phyloP scores from a whole-genome alignment of 1,139 yeast species.

The Meyerozyma sp. region DNA sequence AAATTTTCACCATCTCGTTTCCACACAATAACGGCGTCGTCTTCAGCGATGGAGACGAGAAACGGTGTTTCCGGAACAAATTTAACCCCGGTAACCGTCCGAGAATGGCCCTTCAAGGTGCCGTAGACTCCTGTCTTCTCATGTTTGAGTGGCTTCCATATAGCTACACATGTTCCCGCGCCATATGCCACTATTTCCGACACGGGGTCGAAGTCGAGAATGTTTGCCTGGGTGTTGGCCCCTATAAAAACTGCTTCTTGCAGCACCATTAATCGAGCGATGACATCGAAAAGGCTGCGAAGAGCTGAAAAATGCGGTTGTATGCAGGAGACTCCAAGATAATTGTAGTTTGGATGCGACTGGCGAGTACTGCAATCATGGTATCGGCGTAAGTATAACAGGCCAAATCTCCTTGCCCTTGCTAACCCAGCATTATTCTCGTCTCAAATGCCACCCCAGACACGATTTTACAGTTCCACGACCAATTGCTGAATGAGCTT shows the following conservation, averaged over 20 bases:
- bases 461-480: conserved; percentile 61
- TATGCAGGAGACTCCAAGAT: background rate
- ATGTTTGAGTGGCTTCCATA: conserved; percentile 58
- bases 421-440: conserved; percentile 10
- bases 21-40: conserved; percentile 62
- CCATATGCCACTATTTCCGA: conserved; percentile 62
- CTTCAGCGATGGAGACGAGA: conserved; percentile 65
- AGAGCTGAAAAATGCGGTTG: background rate
- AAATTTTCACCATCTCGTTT: conserved; percentile 12
- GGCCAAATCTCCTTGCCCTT: background rate
- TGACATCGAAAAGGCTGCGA: background rate
- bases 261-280: background rate
- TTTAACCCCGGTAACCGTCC: conserved; percentile 53
- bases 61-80: conserved; percentile 45
- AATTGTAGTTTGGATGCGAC: background rate
- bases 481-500: conserved; percentile 57
- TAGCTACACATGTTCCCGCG: conserved; percentile 65
- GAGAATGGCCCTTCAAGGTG: conserved; percentile 56
- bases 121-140: conserved; percentile 41
- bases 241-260: conserved; percentile 69
- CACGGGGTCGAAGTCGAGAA: conserved; percentile 48
- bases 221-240: conserved; percentile 69
- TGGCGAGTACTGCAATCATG: background rate
- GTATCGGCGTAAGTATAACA: background rate
- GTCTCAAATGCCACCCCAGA: conserved; percentile 58